Conservation (phyloP, 2,329 filamentous ascomycete genomes). For the Westerdykella sp. region DNA sequence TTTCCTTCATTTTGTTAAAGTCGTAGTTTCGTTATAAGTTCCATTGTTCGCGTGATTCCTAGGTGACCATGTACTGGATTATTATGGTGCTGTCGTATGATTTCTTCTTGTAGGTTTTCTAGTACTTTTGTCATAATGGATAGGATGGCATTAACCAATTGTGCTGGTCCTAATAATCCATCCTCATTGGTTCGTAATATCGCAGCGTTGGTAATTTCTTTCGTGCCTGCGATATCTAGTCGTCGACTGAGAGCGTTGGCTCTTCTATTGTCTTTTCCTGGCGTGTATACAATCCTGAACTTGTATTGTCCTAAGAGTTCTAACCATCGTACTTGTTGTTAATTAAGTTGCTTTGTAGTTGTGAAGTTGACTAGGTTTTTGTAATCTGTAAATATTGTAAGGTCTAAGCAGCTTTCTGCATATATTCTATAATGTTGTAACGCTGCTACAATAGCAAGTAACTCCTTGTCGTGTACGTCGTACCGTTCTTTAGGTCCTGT, state of each 20-base stretch:
- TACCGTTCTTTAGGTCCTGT: not conserved
- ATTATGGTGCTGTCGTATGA: not conserved
- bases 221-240: not conserved
- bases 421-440: conserved; percentile 1
- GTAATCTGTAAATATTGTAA: conserved; percentile 2
- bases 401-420: not conserved
- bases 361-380: conserved; percentile 2
- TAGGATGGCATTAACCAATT: not conserved
- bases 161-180: not conserved
- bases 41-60: conserved; percentile 1
- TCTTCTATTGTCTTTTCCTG: not conserved
- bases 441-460: conserved; percentile 2
- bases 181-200: conserved; percentile 1
- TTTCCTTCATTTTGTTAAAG: conserved; percentile 2
- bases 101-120: not conserved
- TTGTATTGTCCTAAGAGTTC: conserved; percentile 2
- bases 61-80: not conserved
- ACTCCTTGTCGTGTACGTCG: conserved; percentile 4
- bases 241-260: conserved; percentile 3
- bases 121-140: not conserved
- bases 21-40: conserved; percentile 4
- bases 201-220: not conserved
- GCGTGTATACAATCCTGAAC: conserved; percentile 1
- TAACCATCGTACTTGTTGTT: conserved; percentile 2
- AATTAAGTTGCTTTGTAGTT: not conserved